Percentiles rank a stretch among this genome's conserved stretches.
These are phyloP conservation scores for Incumbomyces delicatus DNA, from an alignment of 2,329 filamentous ascomycete species.

Conservation along the genomic window DNA sequence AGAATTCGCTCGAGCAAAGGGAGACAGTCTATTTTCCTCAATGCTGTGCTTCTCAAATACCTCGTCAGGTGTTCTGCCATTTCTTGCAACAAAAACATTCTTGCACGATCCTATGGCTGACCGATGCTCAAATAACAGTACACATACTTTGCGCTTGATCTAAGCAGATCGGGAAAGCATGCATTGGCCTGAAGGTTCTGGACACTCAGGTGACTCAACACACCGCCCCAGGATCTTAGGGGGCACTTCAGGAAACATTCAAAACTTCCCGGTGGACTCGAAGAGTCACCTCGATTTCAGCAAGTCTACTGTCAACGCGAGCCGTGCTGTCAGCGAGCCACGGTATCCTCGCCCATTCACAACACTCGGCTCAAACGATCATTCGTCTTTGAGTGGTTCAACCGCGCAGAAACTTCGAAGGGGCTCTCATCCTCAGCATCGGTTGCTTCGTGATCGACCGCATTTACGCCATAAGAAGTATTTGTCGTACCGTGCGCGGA, in stretches of 20 bases:
- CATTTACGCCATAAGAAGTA: slow-evolving; percentile 28
- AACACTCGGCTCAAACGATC: slow-evolving; percentile 19
- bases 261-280: slow-evolving; percentile 12
- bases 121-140: slow-evolving; percentile 5
- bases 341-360: slow-evolving; percentile 12
- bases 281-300: slow-evolving; percentile 1
- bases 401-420: neutral
- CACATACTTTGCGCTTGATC: slow-evolving; percentile 1
- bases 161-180: neutral
- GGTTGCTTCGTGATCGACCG: slow-evolving; percentile 9
- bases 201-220: neutral
- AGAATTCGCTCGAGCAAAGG: slow-evolving; percentile 6
- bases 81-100: slow-evolving; percentile 3
- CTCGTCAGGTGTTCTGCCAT: slow-evolving; percentile 1
- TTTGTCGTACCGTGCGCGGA: slow-evolving; percentile 33
- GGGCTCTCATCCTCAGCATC: neutral
- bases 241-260: slow-evolving; percentile 32
- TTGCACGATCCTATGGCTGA: slow-evolving; percentile 2
- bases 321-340: slow-evolving; percentile 1
- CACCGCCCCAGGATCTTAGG: neutral
- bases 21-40: neutral
- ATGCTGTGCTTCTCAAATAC: neutral
- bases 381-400: slow-evolving; percentile 5
- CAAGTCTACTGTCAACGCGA: neutral
- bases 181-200: neutral